Conservation (phyloP, 2,329 filamentous ascomycete genomes). For the Parasarocladium wereldwijsianum region DNA sequence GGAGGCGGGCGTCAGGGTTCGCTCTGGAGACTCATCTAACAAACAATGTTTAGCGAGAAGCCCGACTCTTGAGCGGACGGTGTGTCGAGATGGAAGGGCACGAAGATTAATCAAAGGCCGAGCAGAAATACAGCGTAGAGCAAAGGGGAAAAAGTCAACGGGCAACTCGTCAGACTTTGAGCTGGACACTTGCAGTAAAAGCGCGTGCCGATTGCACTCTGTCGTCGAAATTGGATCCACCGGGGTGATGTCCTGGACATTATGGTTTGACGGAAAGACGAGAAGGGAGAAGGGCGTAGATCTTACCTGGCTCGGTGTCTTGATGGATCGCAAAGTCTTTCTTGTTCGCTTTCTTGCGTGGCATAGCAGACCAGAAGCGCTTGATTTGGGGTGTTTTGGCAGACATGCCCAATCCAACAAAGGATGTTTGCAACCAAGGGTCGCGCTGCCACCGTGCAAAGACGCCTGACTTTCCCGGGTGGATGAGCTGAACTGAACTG, state of each 20-base stretch:
- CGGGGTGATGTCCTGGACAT: too few species aligned
- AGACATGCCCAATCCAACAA: too few species aligned
- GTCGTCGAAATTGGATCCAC: slow-evolving; percentile 1
- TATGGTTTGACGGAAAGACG: background rate
- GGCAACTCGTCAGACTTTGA: too few species aligned
- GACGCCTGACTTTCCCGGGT: too few species aligned
- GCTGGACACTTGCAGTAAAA: too few species aligned
- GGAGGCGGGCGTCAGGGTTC: slow-evolving; percentile 22
- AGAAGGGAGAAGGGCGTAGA: background rate
- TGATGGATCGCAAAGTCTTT: slow-evolving; percentile 21
- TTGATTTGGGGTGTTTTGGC: background rate
- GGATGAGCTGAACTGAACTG: too few species aligned
- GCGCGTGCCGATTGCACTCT: slow-evolving; percentile 3
- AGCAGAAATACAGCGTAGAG: too few species aligned
- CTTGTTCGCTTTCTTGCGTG: slow-evolving; percentile 16
- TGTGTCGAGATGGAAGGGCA: too few species aligned
- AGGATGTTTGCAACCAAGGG: too few species aligned
- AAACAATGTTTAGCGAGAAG: slow-evolving; percentile 9
- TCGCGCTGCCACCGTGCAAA: too few species aligned
- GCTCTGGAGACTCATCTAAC: slow-evolving; percentile 16
- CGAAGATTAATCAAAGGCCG: too few species aligned
- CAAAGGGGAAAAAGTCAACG: too few species aligned
- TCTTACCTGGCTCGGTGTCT: slow-evolving; percentile 12
- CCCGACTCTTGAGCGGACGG: slow-evolving; percentile 10
- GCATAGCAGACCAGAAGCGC: slow-evolving; percentile 10